These are phyloP conservation scores for Tulasnella sp. DNA, from an alignment of 768 basidiomycete genomes.

Conservation along the genomic window DNA sequence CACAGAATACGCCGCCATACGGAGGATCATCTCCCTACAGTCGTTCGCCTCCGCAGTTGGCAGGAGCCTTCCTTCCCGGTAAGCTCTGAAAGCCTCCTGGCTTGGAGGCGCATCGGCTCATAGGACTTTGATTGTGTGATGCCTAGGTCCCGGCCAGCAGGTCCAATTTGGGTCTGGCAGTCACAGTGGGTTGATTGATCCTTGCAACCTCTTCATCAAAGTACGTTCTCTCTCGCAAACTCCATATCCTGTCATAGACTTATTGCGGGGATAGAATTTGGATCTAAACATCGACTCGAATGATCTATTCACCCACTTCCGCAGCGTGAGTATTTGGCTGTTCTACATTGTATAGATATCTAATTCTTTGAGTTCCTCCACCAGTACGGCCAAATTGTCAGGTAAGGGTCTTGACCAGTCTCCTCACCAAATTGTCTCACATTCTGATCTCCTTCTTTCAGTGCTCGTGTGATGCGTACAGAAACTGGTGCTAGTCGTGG, in stretches of 20 bases:
- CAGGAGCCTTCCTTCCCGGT: slow-evolving; percentile 9
- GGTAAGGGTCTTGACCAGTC: slow-evolving; percentile 33
- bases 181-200: slow-evolving; percentile 80
- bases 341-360: background rate
- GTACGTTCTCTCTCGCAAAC: slow-evolving; percentile 27
- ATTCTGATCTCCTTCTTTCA: slow-evolving; percentile 24
- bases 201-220: slow-evolving; percentile 85
- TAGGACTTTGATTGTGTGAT: background rate
- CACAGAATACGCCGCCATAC: slow-evolving; percentile 2
- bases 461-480: slow-evolving; percentile 87
- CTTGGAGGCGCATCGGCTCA: background rate
- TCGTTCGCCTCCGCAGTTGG: slow-evolving; percentile 5
- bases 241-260: slow-evolving; percentile 13
- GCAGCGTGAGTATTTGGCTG: slow-evolving; percentile 38
- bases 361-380: slow-evolving; percentile 15
- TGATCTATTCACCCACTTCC: slow-evolving; percentile 70
- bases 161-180: slow-evolving; percentile 75
- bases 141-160: slow-evolving; percentile 69
- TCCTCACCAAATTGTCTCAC: background rate
- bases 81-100: too few relatives aligned
- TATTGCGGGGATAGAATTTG: slow-evolving; percentile 46
- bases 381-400: slow-evolving; percentile 83
- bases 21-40: slow-evolving; percentile 4
- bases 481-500: slow-evolving; percentile 71
- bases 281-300: slow-evolving; percentile 80